Base-by-base conservation (phyloP, 2,329 filamentous ascomycete genomes). In the Fusarium algeriense region DNA sequence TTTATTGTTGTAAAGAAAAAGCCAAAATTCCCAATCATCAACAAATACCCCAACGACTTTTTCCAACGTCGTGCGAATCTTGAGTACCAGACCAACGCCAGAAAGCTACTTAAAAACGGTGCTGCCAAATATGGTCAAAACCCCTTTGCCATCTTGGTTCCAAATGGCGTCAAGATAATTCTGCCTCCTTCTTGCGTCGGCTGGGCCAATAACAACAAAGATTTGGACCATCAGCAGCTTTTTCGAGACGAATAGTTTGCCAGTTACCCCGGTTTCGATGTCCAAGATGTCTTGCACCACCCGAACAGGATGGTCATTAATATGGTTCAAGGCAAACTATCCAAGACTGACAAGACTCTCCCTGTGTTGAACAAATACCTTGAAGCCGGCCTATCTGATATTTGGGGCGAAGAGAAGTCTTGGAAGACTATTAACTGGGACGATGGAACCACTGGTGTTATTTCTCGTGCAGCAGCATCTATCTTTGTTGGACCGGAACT, bases 141-240 rank as follows among this genome's bases (percentile, higher is more conserved):
- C 0, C 57, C 38, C 1, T 60, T 44, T 7, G 6, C 14, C 2
- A 44, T 60, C 12, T 1, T 35, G 7, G 38, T 60, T 6, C 57
- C 57, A n/a, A 60, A 60, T 4, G 57, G 57, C 3, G 15, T 44
- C 0, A 57, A 57, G 5, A n/a, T 41, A 2, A 45, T 45, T 8
- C 57, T 60, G 9, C 38, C 38, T 2, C 57, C 50, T 2, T 44
- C 32, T 2, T 20, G 8, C 4, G 23, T 32, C 3, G 7, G 13
- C 5, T 60, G 57, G 57, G 49, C 34, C 7, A 60, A 57, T 4
- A 44, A 44, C 23, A 60, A 57, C n/a, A 60, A 45, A 7, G 37
- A 60, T 5, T 1, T 57, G 9, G 50, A 60, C 3, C 50, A 60
- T 1, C 32, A 60, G 10, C 57, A 60, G 14, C 57, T 60, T 0